Percentiles rank a stretch among this genome's conserved stretches.
phyloP scores from a whole-genome alignment of 2,329 filamentous ascomycete genomes.

The Lanzia echinophila region DNA sequence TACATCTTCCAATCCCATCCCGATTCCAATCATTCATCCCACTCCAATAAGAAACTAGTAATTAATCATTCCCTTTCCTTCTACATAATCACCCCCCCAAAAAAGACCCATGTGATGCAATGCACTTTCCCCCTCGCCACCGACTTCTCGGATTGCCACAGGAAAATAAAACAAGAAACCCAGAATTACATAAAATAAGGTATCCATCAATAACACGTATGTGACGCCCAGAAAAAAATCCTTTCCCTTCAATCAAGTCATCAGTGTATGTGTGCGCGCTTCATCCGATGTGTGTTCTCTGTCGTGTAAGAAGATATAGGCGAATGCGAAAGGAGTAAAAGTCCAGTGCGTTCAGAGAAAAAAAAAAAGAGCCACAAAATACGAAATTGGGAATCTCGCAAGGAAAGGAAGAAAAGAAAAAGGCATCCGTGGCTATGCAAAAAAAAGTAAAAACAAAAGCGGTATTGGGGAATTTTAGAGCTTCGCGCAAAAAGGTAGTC shows the following conservation, averaged over 20 bases:
- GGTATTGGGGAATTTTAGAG: background rate
- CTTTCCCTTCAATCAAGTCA: background rate
- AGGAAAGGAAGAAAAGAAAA: background rate
- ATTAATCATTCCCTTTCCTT: background rate
- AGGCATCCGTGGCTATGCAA: conserved; percentile 8
- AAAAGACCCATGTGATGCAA: background rate
- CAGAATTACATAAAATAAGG: background rate
- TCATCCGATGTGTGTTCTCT: background rate
- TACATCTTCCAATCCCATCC: background rate
- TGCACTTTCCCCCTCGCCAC: background rate
- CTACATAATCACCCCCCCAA: too few relatives aligned
- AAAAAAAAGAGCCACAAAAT: background rate
- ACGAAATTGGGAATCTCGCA: background rate
- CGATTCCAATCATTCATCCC: background rate
- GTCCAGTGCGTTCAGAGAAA: background rate
- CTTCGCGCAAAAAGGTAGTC: background rate
- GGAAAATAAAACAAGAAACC: background rate
- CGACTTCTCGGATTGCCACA: background rate
- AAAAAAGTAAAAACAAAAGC: background rate
- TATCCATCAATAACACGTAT: background rate
- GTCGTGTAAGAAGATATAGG: too few relatives aligned
- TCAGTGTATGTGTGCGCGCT: background rate
- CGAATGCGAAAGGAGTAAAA: background rate
- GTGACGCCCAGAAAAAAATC: background rate
- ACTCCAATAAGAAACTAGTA: background rate